Conservation (phyloP, 495 filamentous ascomycete species). For the Delitschia confertaspora region DNA sequence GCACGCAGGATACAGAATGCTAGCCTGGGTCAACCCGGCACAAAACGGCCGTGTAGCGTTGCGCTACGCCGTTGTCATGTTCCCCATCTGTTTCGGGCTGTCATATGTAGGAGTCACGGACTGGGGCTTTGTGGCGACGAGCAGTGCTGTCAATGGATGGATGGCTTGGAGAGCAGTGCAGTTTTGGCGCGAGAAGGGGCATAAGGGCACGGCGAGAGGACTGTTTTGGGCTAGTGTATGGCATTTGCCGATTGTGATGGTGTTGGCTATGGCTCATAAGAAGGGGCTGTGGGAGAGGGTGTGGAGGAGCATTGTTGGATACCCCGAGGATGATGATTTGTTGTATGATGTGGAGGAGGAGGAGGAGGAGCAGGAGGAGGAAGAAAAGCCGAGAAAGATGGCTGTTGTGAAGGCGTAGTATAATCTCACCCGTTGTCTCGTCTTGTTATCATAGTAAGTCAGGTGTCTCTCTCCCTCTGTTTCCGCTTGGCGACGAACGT, state of each 20-base stretch:
- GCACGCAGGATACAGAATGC: conserved; percentile 81
- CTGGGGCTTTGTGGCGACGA: conserved; percentile 73
- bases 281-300: conserved; percentile 86
- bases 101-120: conserved; percentile 80
- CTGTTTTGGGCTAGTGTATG: conserved; percentile 98
- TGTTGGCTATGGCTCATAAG: conserved; percentile 87
- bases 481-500: neutral
- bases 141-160: conserved; percentile 78
- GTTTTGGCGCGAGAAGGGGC: conserved; percentile 73
- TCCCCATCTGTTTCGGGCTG: conserved; percentile 77
- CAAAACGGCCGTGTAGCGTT: conserved; percentile 78
- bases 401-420: neutral
- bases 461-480: neutral
- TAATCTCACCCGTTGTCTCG: neutral
- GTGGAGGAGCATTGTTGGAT: conserved; percentile 59
- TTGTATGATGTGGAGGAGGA: conserved; percentile 39
- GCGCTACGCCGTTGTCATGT: conserved; percentile 76
- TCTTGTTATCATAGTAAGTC: conserved; percentile 3
- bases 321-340: conserved; percentile 37
- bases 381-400: neutral
- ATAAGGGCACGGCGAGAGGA: conserved; percentile 69
- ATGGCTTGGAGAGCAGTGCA: conserved; percentile 67
- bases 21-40: conserved; percentile 77
- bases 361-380: conserved; percentile 8
- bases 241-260: conserved; percentile 86